A percentile compares a stretch with the other conserved stretches of the same genome.
These are phyloP conservation scores for Cladochytrium replicatum DNA, from an alignment of 192 early-diverging fungal genomes.

Conservation along the genomic window DNA sequence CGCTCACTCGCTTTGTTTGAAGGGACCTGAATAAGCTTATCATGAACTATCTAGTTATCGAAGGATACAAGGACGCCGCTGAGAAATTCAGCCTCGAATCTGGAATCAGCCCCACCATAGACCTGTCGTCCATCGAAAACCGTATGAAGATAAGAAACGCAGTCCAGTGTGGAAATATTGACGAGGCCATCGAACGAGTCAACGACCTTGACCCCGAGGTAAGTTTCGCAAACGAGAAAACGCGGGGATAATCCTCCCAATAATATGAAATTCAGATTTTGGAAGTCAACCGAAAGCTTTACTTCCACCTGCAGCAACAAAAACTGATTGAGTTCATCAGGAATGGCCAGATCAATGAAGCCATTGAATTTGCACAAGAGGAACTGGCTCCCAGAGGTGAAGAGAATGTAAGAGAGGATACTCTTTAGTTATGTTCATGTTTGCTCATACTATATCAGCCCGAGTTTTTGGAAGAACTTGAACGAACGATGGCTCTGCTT, in stretches of 20 bases:
- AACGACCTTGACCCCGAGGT: conserved; percentile 98
- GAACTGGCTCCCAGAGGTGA: conserved; percentile 96
- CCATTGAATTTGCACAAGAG: conserved; percentile 92
- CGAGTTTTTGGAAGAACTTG: conserved; percentile 90
- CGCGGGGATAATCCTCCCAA: too few species aligned
- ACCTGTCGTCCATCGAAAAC: conserved; percentile 84
- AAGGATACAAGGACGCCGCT: conserved; percentile 98
- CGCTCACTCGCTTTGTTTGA: too few species aligned
- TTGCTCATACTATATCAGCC: conserved; percentile 41
- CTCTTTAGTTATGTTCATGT: conserved; percentile 4
- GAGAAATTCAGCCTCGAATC: conserved; percentile 90
- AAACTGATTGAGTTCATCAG: conserved; percentile 92
- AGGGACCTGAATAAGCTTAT: conserved; percentile 91
- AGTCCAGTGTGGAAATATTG: conserved; percentile 81
- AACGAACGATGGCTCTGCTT: conserved; percentile 91
- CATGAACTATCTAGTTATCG: conserved; percentile 98
- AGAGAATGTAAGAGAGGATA: conserved; percentile 57
- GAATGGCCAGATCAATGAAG: conserved; percentile 64
- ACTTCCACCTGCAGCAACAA: conserved; percentile 96
- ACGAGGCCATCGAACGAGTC: conserved; percentile 89
- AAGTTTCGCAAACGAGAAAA: conserved; percentile 4
- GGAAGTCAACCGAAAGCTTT: conserved; percentile 87
- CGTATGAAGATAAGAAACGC: conserved; percentile 91
- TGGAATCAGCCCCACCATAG: conserved; percentile 64
- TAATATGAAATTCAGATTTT: conserved; percentile 61